These are phyloP conservation scores for Apiotrichum brassicae DNA, from an alignment of 1,284 basidiomycete species.

Conservation along the genomic window DNA sequence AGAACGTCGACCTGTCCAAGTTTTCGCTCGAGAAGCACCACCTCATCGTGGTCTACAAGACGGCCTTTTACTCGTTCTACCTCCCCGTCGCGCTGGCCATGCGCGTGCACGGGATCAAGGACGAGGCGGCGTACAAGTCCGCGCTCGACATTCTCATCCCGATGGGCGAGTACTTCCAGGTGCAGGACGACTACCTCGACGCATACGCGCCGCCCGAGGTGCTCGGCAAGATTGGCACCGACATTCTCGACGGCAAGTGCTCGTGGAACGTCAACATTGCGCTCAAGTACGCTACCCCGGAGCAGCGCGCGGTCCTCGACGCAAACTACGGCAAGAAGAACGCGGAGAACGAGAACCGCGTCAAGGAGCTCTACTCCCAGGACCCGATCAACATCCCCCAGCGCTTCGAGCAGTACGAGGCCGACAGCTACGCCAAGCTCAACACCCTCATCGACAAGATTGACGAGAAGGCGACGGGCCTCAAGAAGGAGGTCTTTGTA, in stretches of 20 bases:
- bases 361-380: conserved; percentile 66
- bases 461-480: conserved; percentile 57
- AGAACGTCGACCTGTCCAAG: conserved; percentile 74
- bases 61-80: conserved; percentile 97
- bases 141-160: conserved; percentile 82
- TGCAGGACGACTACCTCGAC: conserved; percentile 97
- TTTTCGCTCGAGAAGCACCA: conserved; percentile 83
- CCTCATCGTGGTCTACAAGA: conserved; percentile 95
- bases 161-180: conserved; percentile 97
- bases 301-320: conserved; percentile 55
- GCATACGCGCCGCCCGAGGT: conserved; percentile 83
- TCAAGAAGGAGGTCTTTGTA: conserved; percentile 75
- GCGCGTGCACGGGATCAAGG: conserved; percentile 64
- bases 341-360: conserved; percentile 56
- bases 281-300: conserved; percentile 60
- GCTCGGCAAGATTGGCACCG: conserved; percentile 95
- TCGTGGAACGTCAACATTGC: conserved; percentile 94
- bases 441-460: conserved; percentile 62
- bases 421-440: conserved; percentile 62
- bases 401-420: conserved; percentile 73
- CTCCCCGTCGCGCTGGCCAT: conserved; percentile 94
- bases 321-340: conserved; percentile 86
- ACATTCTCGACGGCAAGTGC: conserved; percentile 99
- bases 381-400: conserved; percentile 63
- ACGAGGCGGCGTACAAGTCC: conserved; percentile 65